Conservation (phyloP, 2,329 filamentous ascomycete genomes). For the Fusarium mundagurra region DNA sequence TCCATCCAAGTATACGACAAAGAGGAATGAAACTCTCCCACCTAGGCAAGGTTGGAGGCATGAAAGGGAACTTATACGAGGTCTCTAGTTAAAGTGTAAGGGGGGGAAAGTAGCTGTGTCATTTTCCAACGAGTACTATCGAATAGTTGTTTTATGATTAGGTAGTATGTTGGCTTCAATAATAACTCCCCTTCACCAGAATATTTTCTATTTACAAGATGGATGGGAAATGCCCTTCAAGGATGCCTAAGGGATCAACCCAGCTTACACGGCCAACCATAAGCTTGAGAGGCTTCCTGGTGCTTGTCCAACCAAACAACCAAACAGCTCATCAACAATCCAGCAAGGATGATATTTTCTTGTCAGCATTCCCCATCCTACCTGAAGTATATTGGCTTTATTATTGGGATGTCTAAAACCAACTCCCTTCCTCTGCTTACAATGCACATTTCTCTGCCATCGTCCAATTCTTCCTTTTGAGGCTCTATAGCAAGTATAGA, state of each 20-base stretch:
- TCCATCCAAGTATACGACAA: background rate
- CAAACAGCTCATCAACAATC: background rate
- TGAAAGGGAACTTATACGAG: background rate
- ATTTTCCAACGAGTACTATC: background rate
- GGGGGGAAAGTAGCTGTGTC: background rate
- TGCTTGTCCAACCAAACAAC: background rate
- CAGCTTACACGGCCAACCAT: background rate
- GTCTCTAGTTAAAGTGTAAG: background rate
- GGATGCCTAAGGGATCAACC: slow-evolving; percentile 6
- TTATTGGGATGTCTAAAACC: background rate
- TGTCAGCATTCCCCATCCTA: background rate
- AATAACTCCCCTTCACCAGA: too few species aligned
- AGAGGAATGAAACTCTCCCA: background rate
- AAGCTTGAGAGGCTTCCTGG: background rate
- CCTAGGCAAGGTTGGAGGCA: background rate
- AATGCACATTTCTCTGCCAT: background rate
- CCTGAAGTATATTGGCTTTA: background rate
- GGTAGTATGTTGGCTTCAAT: background rate
- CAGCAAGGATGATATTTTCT: background rate
- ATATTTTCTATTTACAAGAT: background rate
- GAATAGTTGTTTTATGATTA: background rate
- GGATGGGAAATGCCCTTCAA: background rate
- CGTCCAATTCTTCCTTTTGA: background rate
- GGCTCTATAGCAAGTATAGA: background rate
- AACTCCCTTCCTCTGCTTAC: background rate